A percentile compares a stretch with the other conserved stretches of the same genome.
These are phyloP conservation scores for Panaeolus papilionaceus DNA, from an alignment of 768 basidiomycete species.

Conservation along the genomic window DNA sequence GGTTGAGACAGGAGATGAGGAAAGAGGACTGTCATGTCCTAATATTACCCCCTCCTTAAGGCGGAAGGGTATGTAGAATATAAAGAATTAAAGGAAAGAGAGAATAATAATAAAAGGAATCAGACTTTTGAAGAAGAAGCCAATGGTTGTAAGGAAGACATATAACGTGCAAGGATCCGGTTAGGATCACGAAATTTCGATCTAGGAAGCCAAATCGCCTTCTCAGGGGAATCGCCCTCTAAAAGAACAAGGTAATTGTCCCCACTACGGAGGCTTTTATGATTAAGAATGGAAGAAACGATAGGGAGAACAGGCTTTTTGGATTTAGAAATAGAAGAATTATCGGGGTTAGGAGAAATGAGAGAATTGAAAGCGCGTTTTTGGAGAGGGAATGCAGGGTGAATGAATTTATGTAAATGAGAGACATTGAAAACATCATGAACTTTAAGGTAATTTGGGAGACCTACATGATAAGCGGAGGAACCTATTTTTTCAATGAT, in stretches of 20 bases:
- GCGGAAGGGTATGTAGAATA: not conserved
- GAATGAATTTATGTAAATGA: conserved; percentile 17
- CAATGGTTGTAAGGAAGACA: not conserved
- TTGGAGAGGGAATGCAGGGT: conserved; percentile 6
- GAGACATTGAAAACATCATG: conserved; percentile 26
- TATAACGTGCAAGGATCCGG: not conserved
- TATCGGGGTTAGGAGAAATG: not conserved
- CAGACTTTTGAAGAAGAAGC: no score
- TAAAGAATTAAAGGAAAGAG: not conserved
- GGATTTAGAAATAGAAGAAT: not conserved
- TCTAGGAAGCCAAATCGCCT: not conserved
- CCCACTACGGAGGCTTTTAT: not conserved
- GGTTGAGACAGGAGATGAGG: not conserved
- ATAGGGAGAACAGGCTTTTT: not conserved
- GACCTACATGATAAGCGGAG: conserved; percentile 24
- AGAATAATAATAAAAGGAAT: not conserved
- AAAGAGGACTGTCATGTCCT: not conserved
- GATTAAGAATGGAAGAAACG: not conserved
- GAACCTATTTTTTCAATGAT: not conserved
- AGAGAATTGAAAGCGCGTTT: not conserved
- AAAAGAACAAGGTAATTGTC: not conserved
- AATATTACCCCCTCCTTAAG: not conserved
- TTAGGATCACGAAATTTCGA: not conserved
- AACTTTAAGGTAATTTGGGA: conserved; percentile 28
- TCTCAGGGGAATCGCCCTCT: not conserved